Evolutionary conservation across 371 early-diverging fungal genomes (phyloP), one percentile per base, ranked within the genome.

Genomic region (Mortierella sp.): DNA sequence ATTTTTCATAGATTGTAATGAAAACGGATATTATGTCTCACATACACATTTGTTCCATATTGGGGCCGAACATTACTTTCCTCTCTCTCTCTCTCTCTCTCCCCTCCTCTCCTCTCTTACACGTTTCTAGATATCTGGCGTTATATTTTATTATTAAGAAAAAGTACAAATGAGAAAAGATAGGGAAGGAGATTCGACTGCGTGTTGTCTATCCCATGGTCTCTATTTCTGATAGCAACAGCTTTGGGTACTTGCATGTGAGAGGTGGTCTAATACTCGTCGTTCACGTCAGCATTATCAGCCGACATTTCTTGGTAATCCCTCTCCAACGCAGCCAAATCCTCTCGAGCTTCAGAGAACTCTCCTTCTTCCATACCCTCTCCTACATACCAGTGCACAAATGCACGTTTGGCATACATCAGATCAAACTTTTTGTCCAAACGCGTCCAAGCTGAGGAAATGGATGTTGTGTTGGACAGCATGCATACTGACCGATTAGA

Each of bases 311-410:
- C 97, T 86, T 97, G 96, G 90, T 99, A 99, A 88, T 99, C 99
- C 92, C 96, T 96, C 90, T 99, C 99, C 65, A 99, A 94, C 68
- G 98, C 97, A 79, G 98, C 99, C 89, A 99, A 93, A 87, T 99
- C 97, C 89, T 99, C 99, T 88, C 99, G 96, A 75, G 99, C 99
- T 92, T 99, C 99, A 71, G 96, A 96, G 94, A 99, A 99, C 89
- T 99, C 99, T 86, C 99, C 99, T 63, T 95, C 95, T 87, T 94
- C 94, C 94, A 94, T 94, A 86, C 98, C 98, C 87, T 97, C 98
- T 77, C 98, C 97, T 72, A 97, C 98, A 87, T 96, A 97, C 98
- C 98, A 97, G 92, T 97, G 98, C 70, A 97, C 98, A 84, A 97
- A 97, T 84, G 97, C 98, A 85, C 98, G 94, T 92, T 97, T 97